A percentile compares a stretch with the other conserved stretches of the same genome.
Conservation (phyloP, 1,139 yeast species). For the Wickerhamiella infanticola region DNA sequence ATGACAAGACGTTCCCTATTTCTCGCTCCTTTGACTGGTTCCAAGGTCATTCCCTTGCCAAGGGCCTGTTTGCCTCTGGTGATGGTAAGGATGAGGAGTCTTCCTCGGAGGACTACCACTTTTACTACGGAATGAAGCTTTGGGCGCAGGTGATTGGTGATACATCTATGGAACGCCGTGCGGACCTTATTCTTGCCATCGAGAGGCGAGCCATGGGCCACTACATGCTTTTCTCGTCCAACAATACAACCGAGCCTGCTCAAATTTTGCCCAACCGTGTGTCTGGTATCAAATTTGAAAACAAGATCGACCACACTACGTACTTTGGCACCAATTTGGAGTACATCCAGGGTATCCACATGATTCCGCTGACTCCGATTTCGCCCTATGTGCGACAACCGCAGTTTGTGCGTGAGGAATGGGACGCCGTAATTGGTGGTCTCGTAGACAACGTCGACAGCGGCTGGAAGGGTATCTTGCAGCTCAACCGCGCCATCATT, state of each 20-base stretch:
- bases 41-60: slow-evolving; percentile 75
- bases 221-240: slow-evolving; percentile 43
- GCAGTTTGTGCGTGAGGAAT: slow-evolving; percentile 65
- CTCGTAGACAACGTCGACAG: slow-evolving; percentile 45
- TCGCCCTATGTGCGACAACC: slow-evolving; percentile 62
- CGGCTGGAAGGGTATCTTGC: slow-evolving; percentile 83
- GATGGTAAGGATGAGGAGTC: slow-evolving; percentile 78
- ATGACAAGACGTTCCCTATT: slow-evolving; percentile 54
- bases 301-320: slow-evolving; percentile 83
- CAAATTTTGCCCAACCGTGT: slow-evolving; percentile 47
- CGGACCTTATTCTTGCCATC: slow-evolving; percentile 55
- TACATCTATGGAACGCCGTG: slow-evolving; percentile 51
- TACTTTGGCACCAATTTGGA: slow-evolving; percentile 63
- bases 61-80: slow-evolving; percentile 50
- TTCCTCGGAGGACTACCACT: slow-evolving; percentile 69
- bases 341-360: slow-evolving; percentile 90
- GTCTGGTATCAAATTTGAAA: slow-evolving; percentile 64
- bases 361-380: slow-evolving; percentile 79
- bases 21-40: slow-evolving; percentile 69
- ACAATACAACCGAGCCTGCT: slow-evolving; percentile 46
- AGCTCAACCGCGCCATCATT: slow-evolving; percentile 58
- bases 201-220: slow-evolving; percentile 46
- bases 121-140: slow-evolving; percentile 63
- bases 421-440: slow-evolving; percentile 39
- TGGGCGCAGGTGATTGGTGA: slow-evolving; percentile 70